Percentiles rank a stretch among this genome's conserved stretches.
phyloP scores from a whole-genome alignment of 2,329 filamentous ascomycete genomes.

The Furcasterigmium sp. region DNA sequence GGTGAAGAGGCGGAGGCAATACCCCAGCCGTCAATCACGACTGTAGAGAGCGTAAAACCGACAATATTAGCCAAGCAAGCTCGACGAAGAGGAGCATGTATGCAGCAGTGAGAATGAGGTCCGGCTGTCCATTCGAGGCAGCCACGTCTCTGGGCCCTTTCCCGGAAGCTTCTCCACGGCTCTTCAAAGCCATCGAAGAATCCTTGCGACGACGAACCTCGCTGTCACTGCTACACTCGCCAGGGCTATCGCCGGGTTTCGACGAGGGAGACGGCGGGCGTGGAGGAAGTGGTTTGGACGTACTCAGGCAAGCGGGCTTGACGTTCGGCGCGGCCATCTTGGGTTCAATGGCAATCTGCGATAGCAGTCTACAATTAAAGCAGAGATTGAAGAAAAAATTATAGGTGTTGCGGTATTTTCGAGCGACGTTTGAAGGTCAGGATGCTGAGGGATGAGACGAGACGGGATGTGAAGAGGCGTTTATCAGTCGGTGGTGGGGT shows the following conservation, averaged over 20 bases:
- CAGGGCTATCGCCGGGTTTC: slow-evolving; percentile 3
- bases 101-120: slow-evolving; percentile 15
- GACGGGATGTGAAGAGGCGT: slow-evolving; percentile 1
- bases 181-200: too few species aligned
- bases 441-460: slow-evolving; percentile 12
- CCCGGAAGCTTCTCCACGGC: background rate
- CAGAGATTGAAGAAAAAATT: slow-evolving; percentile 2
- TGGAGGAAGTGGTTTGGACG: slow-evolving; percentile 31
- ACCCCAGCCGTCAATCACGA: slow-evolving; percentile 99
- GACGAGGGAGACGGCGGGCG: slow-evolving; percentile 16
- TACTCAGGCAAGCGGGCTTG: slow-evolving; percentile 52
- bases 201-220: too few species aligned
- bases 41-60: slow-evolving; percentile 50
- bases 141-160: background rate
- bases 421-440: slow-evolving; percentile 16
- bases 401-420: slow-evolving; percentile 25
- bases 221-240: background rate
- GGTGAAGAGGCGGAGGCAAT: slow-evolving; percentile 75
- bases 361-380: too few species aligned
- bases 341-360: slow-evolving; percentile 7
- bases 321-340: slow-evolving; percentile 46
- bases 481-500: slow-evolving; percentile 2
- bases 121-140: slow-evolving; percentile 14
- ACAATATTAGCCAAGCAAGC: slow-evolving; percentile 53
- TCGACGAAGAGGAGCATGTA: slow-evolving; percentile 53